Conservation (phyloP, 2,329 filamentous ascomycete genomes). For the Fusarium nelsonii region DNA sequence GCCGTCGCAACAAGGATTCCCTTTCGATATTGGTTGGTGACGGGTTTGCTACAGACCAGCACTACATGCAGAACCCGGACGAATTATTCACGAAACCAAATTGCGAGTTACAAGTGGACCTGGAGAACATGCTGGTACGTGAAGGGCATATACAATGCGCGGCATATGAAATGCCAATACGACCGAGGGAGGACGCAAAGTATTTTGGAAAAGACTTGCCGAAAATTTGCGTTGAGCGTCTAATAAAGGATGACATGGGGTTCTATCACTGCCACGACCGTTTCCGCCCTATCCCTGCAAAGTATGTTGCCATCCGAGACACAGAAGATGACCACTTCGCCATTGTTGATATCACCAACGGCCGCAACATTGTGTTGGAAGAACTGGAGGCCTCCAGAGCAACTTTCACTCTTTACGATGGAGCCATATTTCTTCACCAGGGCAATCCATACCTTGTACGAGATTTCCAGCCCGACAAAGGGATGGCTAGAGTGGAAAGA, state of each 20-base stretch:
- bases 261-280: slow-evolving; percentile 92
- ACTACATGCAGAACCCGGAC: slow-evolving; percentile 96
- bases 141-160: slow-evolving; percentile 97
- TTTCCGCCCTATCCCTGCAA: slow-evolving; percentile 87
- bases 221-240: slow-evolving; percentile 77
- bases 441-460: slow-evolving; percentile 93
- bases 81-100: slow-evolving; percentile 95
- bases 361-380: slow-evolving; percentile 87
- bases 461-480: slow-evolving; percentile 83
- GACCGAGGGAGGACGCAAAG: slow-evolving; percentile 76
- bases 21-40: slow-evolving; percentile 91
- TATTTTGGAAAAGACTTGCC: slow-evolving; percentile 85
- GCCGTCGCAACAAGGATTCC: slow-evolving; percentile 92
- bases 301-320: slow-evolving; percentile 88
- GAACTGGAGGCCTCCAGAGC: slow-evolving; percentile 97
- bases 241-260: slow-evolving; percentile 79
- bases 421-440: slow-evolving; percentile 96
- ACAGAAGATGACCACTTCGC: slow-evolving; percentile 93
- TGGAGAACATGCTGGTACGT: slow-evolving; percentile 90
- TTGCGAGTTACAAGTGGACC: slow-evolving; percentile 87
- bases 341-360: slow-evolving; percentile 87
- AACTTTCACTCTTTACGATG: slow-evolving; percentile 95
- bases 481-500: slow-evolving; percentile 86
- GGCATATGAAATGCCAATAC: slow-evolving; percentile 93
- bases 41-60: slow-evolving; percentile 89